Evolutionary conservation across 805 yeast genomes (phyloP).

Genomic region (Yamadazyma phyllophila): DNA sequence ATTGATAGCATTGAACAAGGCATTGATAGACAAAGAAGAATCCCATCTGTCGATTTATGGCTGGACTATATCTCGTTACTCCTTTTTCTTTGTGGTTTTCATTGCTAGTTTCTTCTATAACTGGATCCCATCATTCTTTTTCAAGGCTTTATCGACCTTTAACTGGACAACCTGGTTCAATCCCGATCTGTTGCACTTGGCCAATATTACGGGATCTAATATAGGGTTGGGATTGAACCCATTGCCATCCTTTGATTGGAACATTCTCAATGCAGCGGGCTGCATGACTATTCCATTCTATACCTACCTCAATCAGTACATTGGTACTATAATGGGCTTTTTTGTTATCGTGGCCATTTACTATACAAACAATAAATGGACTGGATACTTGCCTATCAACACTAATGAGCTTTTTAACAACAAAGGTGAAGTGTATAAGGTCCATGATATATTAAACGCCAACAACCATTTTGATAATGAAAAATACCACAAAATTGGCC

Average conservation of each 20-base stretch:
- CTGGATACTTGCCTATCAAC: constrained; percentile 50
- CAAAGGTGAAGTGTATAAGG: constrained; percentile 46
- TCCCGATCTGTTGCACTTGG: constrained; percentile 37
- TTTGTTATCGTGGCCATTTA: constrained; percentile 31
- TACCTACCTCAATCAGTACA: constrained; percentile 39
- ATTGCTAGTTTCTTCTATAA: constrained; percentile 37
- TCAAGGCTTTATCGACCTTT: constrained; percentile 38
- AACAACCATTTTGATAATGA: constrained; percentile 44
- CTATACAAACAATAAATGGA: constrained; percentile 50
- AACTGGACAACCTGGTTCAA: constrained; percentile 48
- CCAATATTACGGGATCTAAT: constrained; percentile 37
- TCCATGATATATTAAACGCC: constrained; percentile 44
- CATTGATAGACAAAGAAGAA: constrained; percentile 34
- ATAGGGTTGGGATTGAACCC: constrained; percentile 43
- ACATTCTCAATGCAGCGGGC: constrained; percentile 33
- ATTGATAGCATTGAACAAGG: constrained; percentile 41
- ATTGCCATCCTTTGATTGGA: constrained; percentile 45
- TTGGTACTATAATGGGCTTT: constrained; percentile 36
- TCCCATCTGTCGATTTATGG: constrained; percentile 24
- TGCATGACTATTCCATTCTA: constrained; percentile 44
- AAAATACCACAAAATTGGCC: constrained; percentile 54
- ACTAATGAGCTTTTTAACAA: constrained; percentile 53
- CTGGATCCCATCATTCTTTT: constrained; percentile 42
- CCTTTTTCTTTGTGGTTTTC: constrained; percentile 37
- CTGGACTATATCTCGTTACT: constrained; percentile 41